These are phyloP conservation scores for Pseudogymnoascus sp. DNA, from an alignment of 2,329 filamentous ascomycete species.

Conservation along the genomic window DNA sequence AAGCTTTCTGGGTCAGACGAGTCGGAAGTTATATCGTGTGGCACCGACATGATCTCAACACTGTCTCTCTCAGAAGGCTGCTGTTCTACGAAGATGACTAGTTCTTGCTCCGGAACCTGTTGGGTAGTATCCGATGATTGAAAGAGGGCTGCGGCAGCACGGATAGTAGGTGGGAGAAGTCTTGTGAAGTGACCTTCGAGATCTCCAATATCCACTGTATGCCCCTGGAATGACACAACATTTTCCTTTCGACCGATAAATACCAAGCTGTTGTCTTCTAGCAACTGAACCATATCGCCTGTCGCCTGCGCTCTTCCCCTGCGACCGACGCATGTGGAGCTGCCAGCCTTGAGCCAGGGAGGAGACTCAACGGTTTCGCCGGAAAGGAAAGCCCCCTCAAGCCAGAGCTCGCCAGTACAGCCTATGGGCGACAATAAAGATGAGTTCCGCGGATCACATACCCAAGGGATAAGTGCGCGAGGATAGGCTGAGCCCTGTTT, in stretches of 20 bases:
- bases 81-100: slow-evolving; percentile 30
- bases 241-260: slow-evolving; percentile 26
- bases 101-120: slow-evolving; percentile 10
- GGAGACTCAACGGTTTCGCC: slow-evolving; percentile 25
- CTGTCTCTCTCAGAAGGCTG: slow-evolving; percentile 20
- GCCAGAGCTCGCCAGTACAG: slow-evolving; percentile 31
- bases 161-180: slow-evolving; percentile 27
- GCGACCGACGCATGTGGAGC: slow-evolving; percentile 25
- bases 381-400: slow-evolving; percentile 31
- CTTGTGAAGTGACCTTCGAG: slow-evolving; percentile 31
- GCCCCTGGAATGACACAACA: slow-evolving; percentile 27
- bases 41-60: slow-evolving; percentile 23
- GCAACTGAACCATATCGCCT: slow-evolving; percentile 25
- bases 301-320: slow-evolving; percentile 22
- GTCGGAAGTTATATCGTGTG: slow-evolving; percentile 15
- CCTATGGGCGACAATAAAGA: slow-evolving; percentile 33
- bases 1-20: slow-evolving; percentile 13
- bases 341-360: slow-evolving; percentile 30
- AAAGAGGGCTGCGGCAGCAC: slow-evolving; percentile 24
- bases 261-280: slow-evolving; percentile 21
- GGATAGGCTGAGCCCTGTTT: slow-evolving; percentile 29
- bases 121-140: slow-evolving; percentile 13
- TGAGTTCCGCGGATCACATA: slow-evolving; percentile 27
- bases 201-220: slow-evolving; percentile 32
- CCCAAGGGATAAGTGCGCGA: slow-evolving; percentile 27